These are phyloP conservation scores for Micractinium sp. DNA, from an alignment of 139 green algal species.

Conservation along the genomic window DNA sequence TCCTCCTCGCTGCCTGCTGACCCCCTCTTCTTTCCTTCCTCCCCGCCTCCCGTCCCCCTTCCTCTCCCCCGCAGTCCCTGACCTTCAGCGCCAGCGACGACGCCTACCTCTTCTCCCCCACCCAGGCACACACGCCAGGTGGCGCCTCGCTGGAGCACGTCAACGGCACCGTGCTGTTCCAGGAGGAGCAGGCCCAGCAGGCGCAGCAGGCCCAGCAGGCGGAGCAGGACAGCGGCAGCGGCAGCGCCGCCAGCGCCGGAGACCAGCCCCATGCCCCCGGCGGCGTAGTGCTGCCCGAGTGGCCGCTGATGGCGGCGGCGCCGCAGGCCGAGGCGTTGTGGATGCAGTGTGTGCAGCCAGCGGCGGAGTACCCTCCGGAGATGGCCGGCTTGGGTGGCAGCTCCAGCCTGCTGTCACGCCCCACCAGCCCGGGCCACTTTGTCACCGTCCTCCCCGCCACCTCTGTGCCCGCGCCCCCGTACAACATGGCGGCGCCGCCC, in stretches of 20 bases:
- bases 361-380: not conserved
- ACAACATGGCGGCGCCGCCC: not conserved
- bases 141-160: constrained; percentile 18
- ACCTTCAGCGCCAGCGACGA: constrained; percentile 39
- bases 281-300: not conserved
- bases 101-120: constrained; percentile 19
- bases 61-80: constrained; percentile 12
- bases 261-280: not conserved
- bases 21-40: not conserved
- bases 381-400: not conserved
- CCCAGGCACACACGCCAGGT: not conserved
- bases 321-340: not conserved
- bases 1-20: not conserved
- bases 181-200: not conserved
- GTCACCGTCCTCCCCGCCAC: not conserved
- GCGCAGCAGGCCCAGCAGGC: constrained; percentile 19
- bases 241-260: not conserved
- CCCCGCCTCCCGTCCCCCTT: not conserved
- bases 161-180: constrained; percentile 28
- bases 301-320: not conserved
- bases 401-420: not conserved
- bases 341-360: not conserved
- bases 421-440: not conserved
- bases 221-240: not conserved
- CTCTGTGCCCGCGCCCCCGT: not conserved